Evolutionary conservation across 805 yeast genomes (phyloP), one percentile per base, ranked within the genome.

Genomic region (Metschnikowia borealis): DNA sequence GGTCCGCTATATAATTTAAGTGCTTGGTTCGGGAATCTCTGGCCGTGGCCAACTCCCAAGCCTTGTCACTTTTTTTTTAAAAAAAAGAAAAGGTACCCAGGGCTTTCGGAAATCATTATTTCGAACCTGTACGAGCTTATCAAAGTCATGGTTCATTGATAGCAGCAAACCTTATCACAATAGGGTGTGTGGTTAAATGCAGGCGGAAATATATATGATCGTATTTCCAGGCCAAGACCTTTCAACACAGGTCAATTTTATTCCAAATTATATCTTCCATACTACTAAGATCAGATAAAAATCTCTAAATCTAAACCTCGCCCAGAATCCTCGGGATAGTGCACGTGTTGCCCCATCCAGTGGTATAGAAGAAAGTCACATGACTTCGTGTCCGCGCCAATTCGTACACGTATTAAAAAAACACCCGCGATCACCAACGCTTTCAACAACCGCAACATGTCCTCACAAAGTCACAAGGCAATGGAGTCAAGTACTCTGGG

Each of bases 391-490:
- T 49, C 50, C 52, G 46, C 51, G 31, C 44, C 48, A 51, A 44
- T 44, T 44, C 53, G 44, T 55, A 54, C 59, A 55, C 59, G 59
- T 55, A 51, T 51, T 39, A 50, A 55, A 52, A 55, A 54, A 51
- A 50, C 56, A 53, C 50, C 34, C 41, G 44, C 48, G 49, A 44
- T 14, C 41, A 38, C 43, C 41, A 39, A 42, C 49, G 23, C 43
- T 39, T 21, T 23, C 43, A 14, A 52, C 49, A 39, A 38, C 50
- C 48, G 31, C 51, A 46, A 38, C 52, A 89, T 89, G 97, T 89
- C 97, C 42, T 83, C 96, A 36, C 83, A 77, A 58, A 76, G 87
- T 41, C 89, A 88, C 71, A 90, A 89, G 74, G 87, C 88, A 73
- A 82, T 79, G 70, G 97, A 90, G 64, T 89, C 87, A 65, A 65